Evolutionary conservation across 1,284 basidiomycete genomes (phyloP).

Genomic region (Ustilago tritici): DNA sequence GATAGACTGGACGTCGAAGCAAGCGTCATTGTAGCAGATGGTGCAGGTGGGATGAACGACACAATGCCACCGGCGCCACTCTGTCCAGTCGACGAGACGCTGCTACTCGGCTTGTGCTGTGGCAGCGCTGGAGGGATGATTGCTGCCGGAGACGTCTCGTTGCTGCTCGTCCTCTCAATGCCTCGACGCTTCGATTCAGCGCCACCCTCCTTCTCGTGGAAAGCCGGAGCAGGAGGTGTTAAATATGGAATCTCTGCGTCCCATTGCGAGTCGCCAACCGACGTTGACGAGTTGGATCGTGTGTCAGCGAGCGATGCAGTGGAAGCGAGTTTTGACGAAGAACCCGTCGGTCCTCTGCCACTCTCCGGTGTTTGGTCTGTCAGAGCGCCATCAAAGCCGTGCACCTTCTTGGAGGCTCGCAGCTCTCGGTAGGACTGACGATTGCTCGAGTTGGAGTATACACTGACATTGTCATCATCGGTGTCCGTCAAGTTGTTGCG

Average conservation of each 20-base stretch:
- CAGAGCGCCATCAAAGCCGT: constrained; percentile 27
- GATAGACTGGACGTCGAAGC: constrained; percentile 24
- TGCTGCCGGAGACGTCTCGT: constrained; percentile 1
- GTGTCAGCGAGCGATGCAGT: constrained; percentile 6
- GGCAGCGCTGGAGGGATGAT: constrained; percentile 21
- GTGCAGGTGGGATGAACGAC: constrained; percentile 48
- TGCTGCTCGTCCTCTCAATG: constrained; percentile 27
- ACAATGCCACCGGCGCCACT: constrained; percentile 35
- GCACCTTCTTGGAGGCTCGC: constrained; percentile 40
- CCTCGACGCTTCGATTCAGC: constrained; percentile 24
- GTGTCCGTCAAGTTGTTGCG: constrained; percentile 38
- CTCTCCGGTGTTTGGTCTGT: constrained; percentile 11
- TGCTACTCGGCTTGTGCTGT: constrained; percentile 35
- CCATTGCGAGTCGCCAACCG: constrained; percentile 35
- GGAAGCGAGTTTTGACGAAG: constrained; percentile 22
- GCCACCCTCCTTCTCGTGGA: constrained; percentile 20
- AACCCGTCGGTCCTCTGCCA: constrained; percentile 8
- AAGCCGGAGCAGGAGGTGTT: constrained; percentile 47
- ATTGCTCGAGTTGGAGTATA: constrained; percentile 45
- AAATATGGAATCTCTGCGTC: constrained; percentile 44
- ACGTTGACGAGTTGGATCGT: constrained; percentile 11
- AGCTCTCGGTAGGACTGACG: constrained; percentile 45
- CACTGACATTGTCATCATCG: constrained; percentile 47
- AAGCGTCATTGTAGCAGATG: constrained; percentile 37
- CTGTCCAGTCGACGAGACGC: constrained; percentile 36